Evolutionary conservation across 768 basidiomycete genomes (phyloP).

Genomic region (Suillus brevipes): DNA sequence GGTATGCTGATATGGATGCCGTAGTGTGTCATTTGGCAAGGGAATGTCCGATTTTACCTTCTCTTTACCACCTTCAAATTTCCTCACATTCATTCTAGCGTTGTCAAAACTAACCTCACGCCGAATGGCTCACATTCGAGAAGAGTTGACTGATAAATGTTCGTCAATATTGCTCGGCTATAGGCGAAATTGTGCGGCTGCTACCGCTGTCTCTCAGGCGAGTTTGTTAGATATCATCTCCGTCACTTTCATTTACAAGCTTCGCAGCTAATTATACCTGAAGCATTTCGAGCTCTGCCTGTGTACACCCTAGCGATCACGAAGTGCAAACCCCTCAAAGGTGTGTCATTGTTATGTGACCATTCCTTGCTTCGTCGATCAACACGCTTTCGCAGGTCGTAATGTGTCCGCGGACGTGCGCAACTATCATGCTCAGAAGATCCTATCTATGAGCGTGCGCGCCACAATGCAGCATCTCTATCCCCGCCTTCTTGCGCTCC

Average conservation of each 20-base stretch:
- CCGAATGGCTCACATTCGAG: constrained; percentile 73
- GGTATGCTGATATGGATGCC: constrained; percentile 88
- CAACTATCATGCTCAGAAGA: constrained; percentile 77
- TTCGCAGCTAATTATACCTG: constrained; percentile 85
- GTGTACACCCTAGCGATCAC: constrained; percentile 77
- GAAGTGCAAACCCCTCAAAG: constrained; percentile 94
- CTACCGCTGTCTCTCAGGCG: constrained; percentile 79
- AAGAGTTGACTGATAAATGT: constrained; percentile 82
- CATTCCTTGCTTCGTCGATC: constrained; percentile 6
- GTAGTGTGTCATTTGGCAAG: constrained; percentile 73
- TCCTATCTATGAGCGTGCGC: constrained; percentile 70
- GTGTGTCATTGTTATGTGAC: constrained; percentile 37
- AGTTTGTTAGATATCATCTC: constrained; percentile 15
- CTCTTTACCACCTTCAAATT: neutral
- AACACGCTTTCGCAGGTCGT: constrained; percentile 50
- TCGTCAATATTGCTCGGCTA: constrained; percentile 83
- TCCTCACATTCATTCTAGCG: constrained; percentile 46
- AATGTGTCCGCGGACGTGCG: constrained; percentile 94
- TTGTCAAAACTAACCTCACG: constrained; percentile 61
- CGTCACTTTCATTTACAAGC: constrained; percentile 11
- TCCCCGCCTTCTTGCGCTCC: constrained; percentile 84
- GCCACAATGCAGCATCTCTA: constrained; percentile 79
- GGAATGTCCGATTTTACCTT: constrained; percentile 54
- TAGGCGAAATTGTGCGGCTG: constrained; percentile 82
- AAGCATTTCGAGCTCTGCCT: constrained; percentile 85